Conservation (phyloP, 2,329 filamentous ascomycete species). For the Cadophora sp. region DNA sequence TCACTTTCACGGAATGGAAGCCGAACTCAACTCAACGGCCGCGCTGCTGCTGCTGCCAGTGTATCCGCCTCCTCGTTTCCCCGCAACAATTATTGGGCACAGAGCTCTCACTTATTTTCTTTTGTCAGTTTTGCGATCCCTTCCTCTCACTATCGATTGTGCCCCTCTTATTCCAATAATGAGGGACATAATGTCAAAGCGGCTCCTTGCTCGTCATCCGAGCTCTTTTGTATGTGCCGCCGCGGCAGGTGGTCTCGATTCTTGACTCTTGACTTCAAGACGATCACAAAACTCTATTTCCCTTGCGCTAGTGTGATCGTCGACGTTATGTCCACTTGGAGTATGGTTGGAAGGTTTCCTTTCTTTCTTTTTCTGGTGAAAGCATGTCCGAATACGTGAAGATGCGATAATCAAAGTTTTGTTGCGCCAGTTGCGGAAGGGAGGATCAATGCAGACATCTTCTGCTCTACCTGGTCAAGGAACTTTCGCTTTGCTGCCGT, state of each 20-base stretch:
- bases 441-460: not conserved
- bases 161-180: slow-evolving; percentile 18
- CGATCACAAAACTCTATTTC: slow-evolving; percentile 4
- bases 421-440: not conserved
- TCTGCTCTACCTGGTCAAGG: not conserved
- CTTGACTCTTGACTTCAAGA: not conserved
- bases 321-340: not conserved
- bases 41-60: too few species aligned
- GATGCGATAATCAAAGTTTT: not conserved
- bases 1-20: not conserved
- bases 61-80: not conserved
- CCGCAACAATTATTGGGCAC: not conserved
- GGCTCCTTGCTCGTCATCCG: slow-evolving; percentile 1
- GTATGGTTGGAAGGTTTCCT: not conserved
- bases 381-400: not conserved
- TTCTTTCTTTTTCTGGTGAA: not conserved
- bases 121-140: not conserved
- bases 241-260: not conserved
- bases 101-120: not conserved
- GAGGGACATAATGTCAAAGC: not conserved
- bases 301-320: not conserved
- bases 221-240: not conserved
- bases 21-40: not conserved
- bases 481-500: not conserved
- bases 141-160: slow-evolving; percentile 17